These are phyloP conservation scores for Phytophthora chlamydospora DNA, from an alignment of 352 stramenopile species.

Conservation along the genomic window DNA sequence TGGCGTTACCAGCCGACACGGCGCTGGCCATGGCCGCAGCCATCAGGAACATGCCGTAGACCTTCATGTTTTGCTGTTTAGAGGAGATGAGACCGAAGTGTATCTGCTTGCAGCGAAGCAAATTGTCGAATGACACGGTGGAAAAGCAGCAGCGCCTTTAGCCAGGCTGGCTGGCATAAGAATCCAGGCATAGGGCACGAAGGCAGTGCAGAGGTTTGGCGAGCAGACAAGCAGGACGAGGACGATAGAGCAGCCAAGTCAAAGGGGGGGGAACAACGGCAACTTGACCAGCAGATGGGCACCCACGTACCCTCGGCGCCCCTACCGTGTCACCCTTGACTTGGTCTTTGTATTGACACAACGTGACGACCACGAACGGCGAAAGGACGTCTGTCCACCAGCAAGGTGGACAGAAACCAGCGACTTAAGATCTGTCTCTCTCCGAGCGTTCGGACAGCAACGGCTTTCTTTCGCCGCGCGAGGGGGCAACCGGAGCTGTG, in stretches of 20 bases:
- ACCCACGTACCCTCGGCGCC: conserved; percentile 4
- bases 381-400: conserved; percentile 11
- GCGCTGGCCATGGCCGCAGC: conserved; percentile 32
- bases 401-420: conserved; percentile 6
- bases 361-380: conserved; percentile 13
- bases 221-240: conserved; percentile 22
- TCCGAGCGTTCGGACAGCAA: conserved; percentile 9
- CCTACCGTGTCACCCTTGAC: conserved; percentile 7
- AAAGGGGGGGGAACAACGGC: conserved; percentile 22
- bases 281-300: conserved; percentile 12
- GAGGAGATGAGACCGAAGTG: conserved; percentile 3
- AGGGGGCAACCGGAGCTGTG: background rate
- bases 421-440: conserved; percentile 9
- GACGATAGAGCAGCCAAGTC: conserved; percentile 15
- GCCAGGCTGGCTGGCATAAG: conserved; percentile 12
- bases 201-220: conserved; percentile 6
- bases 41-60: conserved; percentile 40
- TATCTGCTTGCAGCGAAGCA: conserved; percentile 32
- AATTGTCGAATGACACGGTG: conserved; percentile 31
- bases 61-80: conserved; percentile 32
- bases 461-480: conserved; percentile 1
- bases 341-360: conserved; percentile 6
- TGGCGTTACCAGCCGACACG: conserved; percentile 28
- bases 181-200: conserved; percentile 17
- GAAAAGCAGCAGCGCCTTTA: conserved; percentile 6